phyloP scores from a whole-genome alignment of 78 protist genomes.

The Pigoraptor vietnamica region DNA sequence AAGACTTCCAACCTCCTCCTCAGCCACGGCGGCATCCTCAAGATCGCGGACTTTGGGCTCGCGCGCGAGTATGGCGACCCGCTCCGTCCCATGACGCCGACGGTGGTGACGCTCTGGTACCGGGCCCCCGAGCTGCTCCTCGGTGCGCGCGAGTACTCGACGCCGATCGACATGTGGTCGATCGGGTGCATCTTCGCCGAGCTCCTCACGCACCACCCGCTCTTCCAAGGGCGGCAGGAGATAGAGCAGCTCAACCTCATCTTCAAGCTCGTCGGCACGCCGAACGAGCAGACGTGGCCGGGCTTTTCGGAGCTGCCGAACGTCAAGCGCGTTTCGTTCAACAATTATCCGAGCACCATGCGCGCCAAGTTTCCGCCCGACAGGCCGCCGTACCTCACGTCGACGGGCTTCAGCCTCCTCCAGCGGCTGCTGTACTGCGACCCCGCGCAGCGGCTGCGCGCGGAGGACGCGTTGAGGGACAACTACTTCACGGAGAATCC shows the following conservation, averaged over 20 bases:
- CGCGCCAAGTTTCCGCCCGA: too few species aligned
- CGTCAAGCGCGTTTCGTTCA: not conserved
- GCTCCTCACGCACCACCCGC: constrained; percentile 74
- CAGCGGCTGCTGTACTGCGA: not conserved
- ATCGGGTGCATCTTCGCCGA: constrained; percentile 94
- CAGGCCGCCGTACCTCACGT: not conserved
- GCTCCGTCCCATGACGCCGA: constrained; percentile 10
- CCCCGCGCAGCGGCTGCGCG: not conserved
- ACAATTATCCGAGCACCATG: not conserved
- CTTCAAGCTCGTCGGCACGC: constrained; percentile 69
- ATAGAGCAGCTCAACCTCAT: constrained; percentile 82
- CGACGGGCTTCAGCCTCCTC: not conserved
- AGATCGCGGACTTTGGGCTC: constrained; percentile 25
- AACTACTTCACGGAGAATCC: not conserved
- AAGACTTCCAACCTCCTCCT: constrained; percentile 26
- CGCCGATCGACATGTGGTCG: constrained; percentile 88
- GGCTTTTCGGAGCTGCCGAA: not conserved
- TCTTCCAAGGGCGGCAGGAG: constrained; percentile 88
- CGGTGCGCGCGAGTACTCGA: constrained; percentile 24
- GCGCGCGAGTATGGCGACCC: constrained; percentile 14
- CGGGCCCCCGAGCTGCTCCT: constrained; percentile 74
- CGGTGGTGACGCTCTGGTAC: constrained; percentile 77
- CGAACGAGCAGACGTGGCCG: not conserved
- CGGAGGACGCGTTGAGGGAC: not conserved
- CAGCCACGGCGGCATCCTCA: constrained; percentile 8